Percentiles rank a stretch among this genome's conserved stretches.
phyloP scores from a whole-genome alignment of 2,329 filamentous ascomycete species.

The Thielaviopsis ethacetica region DNA sequence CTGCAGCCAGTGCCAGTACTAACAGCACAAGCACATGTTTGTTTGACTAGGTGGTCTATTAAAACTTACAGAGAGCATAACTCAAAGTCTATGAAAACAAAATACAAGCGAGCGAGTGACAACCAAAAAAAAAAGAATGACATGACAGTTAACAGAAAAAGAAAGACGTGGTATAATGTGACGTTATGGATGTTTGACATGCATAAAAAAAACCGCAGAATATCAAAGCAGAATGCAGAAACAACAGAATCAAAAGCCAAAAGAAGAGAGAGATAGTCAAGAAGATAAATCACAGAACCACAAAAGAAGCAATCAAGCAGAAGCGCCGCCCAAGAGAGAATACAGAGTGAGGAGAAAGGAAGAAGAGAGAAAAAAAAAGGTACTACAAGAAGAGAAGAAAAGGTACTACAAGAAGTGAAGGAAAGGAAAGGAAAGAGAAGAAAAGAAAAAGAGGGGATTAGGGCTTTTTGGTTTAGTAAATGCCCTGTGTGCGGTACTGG shows the following conservation, averaged over 20 bases:
- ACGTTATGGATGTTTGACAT: background rate
- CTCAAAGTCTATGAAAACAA: background rate
- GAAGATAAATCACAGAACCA: background rate
- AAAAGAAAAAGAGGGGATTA: background rate
- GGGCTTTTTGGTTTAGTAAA: slow-evolving; percentile 41
- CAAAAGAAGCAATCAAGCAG: background rate
- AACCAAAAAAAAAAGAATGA: background rate
- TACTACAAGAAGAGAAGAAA: background rate
- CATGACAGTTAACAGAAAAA: background rate
- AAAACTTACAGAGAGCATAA: no score
- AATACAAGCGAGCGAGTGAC: background rate
- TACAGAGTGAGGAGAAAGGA: no score
- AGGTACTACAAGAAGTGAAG: background rate
- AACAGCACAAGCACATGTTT: no score
- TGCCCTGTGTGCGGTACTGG: slow-evolving; percentile 76
- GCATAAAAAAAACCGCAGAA: background rate
- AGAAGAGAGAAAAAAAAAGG: background rate
- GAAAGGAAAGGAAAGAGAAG: background rate
- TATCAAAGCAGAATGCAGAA: no score
- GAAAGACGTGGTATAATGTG: background rate
- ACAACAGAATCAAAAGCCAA: background rate
- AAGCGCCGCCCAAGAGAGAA: no score
- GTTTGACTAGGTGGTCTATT: no score
- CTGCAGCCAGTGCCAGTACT: no score
- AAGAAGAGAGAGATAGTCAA: background rate